A percentile compares a stretch with the other conserved stretches of the same genome.
These are phyloP conservation scores for Torulaspora globosa DNA, from an alignment of 1,139 yeast genomes.

Conservation along the genomic window DNA sequence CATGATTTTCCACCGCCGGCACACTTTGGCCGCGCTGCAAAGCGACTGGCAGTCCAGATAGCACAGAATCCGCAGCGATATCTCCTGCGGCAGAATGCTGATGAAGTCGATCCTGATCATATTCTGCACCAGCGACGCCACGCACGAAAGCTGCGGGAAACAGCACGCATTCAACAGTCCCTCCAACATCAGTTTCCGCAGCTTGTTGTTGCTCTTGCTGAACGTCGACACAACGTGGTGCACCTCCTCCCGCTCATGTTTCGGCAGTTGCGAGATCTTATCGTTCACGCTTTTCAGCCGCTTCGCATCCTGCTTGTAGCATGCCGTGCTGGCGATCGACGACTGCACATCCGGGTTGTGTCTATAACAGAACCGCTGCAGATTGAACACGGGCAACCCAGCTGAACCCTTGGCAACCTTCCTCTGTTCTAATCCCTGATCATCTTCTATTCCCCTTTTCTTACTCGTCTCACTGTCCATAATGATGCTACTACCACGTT, in stretches of 20 bases:
- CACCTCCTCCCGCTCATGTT: conserved; percentile 74
- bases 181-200: conserved; percentile 64
- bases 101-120: conserved; percentile 86
- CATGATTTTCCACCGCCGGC: conserved; percentile 73
- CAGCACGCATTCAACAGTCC: conserved; percentile 89
- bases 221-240: conserved; percentile 46
- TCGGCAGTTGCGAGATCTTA: conserved; percentile 68
- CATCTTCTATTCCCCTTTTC: conserved; percentile 4
- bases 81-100: conserved; percentile 77
- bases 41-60: conserved; percentile 87
- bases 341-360: conserved; percentile 70
- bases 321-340: conserved; percentile 38
- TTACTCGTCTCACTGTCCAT: neutral
- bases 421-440: conserved; percentile 3
- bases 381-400: conserved; percentile 31
- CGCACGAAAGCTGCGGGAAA: conserved; percentile 84
- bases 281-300: conserved; percentile 53
- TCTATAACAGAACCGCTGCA: conserved; percentile 68
- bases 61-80: conserved; percentile 77
- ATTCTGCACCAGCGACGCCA: conserved; percentile 72
- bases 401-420: neutral
- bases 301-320: conserved; percentile 53
- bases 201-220: conserved; percentile 42
- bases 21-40: conserved; percentile 91
- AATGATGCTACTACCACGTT: no score